Evolutionary conservation across 345 rosid species (phyloP).

Genomic region (Populus euphratica): DNA sequence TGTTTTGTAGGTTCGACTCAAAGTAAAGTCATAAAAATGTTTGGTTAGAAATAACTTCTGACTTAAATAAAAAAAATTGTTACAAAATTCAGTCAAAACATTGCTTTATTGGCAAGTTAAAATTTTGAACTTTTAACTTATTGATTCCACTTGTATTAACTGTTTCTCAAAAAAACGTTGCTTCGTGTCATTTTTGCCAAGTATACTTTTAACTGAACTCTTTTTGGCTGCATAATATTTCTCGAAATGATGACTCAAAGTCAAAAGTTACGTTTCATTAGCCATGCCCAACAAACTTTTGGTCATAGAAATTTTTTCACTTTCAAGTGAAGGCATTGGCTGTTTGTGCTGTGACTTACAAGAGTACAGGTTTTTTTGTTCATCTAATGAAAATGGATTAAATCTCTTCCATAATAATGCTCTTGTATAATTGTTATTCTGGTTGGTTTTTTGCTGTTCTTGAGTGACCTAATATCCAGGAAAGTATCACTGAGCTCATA

Average conservation of each 20-base stretch:
- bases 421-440: background rate
- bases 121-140: background rate
- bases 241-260: background rate
- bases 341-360: background rate
- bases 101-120: background rate
- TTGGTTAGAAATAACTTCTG: background rate
- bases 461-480: background rate
- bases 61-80: background rate
- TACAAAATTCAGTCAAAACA: background rate
- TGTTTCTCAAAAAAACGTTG: background rate
- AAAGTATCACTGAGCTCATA: constrained; percentile 3
- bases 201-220: background rate
- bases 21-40: background rate
- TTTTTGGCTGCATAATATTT: background rate
- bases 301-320: background rate
- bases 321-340: background rate
- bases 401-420: background rate
- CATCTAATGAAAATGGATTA: background rate
- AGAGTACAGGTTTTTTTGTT: background rate
- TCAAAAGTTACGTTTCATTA: background rate
- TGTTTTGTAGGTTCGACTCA: background rate
- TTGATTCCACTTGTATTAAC: background rate
- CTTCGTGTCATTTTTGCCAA: background rate
- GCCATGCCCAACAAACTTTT: background rate
- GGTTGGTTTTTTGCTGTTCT: background rate